These are phyloP conservation scores for Microsporum canis DNA, from an alignment of 2,329 filamentous ascomycete genomes.

Conservation along the genomic window DNA sequence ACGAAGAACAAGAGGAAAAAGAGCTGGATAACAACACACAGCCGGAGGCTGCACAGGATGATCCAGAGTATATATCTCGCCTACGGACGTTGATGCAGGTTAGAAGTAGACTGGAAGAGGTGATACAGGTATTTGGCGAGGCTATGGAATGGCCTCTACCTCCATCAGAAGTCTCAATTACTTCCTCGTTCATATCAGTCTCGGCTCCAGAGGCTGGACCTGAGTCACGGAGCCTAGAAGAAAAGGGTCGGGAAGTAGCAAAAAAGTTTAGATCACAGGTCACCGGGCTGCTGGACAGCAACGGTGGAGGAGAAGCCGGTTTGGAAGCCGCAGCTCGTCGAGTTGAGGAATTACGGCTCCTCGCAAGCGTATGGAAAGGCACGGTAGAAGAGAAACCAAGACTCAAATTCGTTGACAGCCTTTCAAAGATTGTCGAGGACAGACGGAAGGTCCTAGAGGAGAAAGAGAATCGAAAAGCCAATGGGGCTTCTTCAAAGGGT, in stretches of 20 bases:
- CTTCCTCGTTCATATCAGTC: constrained; percentile 78
- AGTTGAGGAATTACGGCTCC: constrained; percentile 63
- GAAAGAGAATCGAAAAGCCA: constrained; percentile 11
- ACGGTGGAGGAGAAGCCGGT: constrained; percentile 51
- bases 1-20: constrained; percentile 7
- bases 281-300: constrained; percentile 49
- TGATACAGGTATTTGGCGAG: constrained; percentile 84
- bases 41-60: constrained; percentile 17
- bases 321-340: constrained; percentile 56
- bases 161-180: constrained; percentile 72
- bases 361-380: constrained; percentile 83
- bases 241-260: constrained; percentile 75
- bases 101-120: constrained; percentile 69
- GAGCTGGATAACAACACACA: not conserved
- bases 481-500: constrained; percentile 15
- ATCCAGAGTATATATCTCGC: constrained; percentile 61
- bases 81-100: constrained; percentile 75
- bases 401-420: constrained; percentile 64
- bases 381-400: constrained; percentile 88
- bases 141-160: constrained; percentile 93
- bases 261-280: constrained; percentile 60
- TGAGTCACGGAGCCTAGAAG: constrained; percentile 60
- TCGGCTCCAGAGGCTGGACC: constrained; percentile 67
- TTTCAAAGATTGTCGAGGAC: constrained; percentile 77
- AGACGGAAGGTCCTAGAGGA: constrained; percentile 40